A percentile compares a stretch with the other conserved stretches of the same genome.
phyloP scores from a whole-genome alignment of 371 early-diverging fungal genomes.

The Actinomortierella wolfii region DNA sequence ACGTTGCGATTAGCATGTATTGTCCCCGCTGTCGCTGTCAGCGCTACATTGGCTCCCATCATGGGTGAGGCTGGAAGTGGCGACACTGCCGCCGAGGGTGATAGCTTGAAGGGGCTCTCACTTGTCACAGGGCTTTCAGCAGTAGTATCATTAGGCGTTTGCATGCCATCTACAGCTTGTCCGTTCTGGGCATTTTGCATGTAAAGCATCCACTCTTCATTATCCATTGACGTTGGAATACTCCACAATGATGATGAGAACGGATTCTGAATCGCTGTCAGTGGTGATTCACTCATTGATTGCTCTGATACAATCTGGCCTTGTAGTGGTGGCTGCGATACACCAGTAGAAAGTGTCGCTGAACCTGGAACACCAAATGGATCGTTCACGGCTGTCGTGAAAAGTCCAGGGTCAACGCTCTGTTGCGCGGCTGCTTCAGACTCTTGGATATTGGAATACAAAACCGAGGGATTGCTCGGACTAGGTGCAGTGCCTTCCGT shows the following conservation, averaged over 20 bases:
- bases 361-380: slow-evolving; percentile 37
- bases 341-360: slow-evolving; percentile 1
- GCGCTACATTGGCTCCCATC: slow-evolving; percentile 11
- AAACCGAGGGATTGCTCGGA: too few relatives aligned
- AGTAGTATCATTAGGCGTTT: too few relatives aligned
- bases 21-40: slow-evolving; percentile 11
- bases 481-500: too few relatives aligned
- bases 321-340: slow-evolving; percentile 6
- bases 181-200: slow-evolving; percentile 26
- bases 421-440: slow-evolving; percentile 1
- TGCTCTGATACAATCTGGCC: slow-evolving; percentile 4
- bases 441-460: too few relatives aligned
- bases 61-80: slow-evolving; percentile 12
- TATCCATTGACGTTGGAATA: slow-evolving; percentile 38
- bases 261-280: slow-evolving; percentile 24
- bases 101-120: background rate
- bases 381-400: slow-evolving; percentile 10
- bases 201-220: slow-evolving; percentile 39
- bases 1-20: background rate
- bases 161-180: background rate
- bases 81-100: background rate
- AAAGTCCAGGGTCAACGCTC: slow-evolving; percentile 2
- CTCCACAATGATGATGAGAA: slow-evolving; percentile 44
- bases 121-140: too few relatives aligned
- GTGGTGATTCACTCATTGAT: background rate